Base-by-base conservation (phyloP, 805 yeast genomes). In the Pichia exigua region DNA sequence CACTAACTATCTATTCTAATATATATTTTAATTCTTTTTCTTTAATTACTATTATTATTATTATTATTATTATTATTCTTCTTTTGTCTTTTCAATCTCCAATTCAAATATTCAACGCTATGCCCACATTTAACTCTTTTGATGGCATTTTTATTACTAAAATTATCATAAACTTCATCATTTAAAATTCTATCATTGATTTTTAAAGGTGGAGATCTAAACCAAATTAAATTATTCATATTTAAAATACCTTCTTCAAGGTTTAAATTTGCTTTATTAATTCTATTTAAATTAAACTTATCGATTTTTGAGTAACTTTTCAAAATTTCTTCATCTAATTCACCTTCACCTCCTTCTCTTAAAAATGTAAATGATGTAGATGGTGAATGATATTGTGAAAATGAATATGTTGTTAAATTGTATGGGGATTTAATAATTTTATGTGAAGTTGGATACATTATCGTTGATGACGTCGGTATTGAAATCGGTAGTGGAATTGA, bases 101-200 rank as follows among this genome's bases (percentile, higher is more conserved):
- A 82, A 1, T 88, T 87, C 62, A 89, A 65, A 62, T 86, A 90
- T 60, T 75, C 74, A 2, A 89, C 87, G 48, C 86, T 78, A 61
- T 88, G 95, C 7, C 95, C 89, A 39, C 83, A 63, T 39, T 76
- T 76, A 27, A 65, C 57, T 4, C 61, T 53, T 56, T 74, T 52
- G 50, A 72, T 44, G n/a, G 62, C 62, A 12, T 40, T 50, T 40
- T 47, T 18, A 53, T 42, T 48, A 57, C 60, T 48, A 45, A 28
- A 39, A 12, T 50, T 54, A 26, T 47, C 57, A 17, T 54, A 38
- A 20, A 43, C 38, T 2, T 42, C 64, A 48, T 50, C 62, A 45
- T 60, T 65, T 48, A 64, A 51, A 26, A 75, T 51, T 52, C 83
- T 62, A 54, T 70, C 72, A 7, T 69, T 61, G 20, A 78, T 61